Evolutionary conservation across 345 rosid genomes (phyloP).

Genomic region (Populus davidiana): DNA sequence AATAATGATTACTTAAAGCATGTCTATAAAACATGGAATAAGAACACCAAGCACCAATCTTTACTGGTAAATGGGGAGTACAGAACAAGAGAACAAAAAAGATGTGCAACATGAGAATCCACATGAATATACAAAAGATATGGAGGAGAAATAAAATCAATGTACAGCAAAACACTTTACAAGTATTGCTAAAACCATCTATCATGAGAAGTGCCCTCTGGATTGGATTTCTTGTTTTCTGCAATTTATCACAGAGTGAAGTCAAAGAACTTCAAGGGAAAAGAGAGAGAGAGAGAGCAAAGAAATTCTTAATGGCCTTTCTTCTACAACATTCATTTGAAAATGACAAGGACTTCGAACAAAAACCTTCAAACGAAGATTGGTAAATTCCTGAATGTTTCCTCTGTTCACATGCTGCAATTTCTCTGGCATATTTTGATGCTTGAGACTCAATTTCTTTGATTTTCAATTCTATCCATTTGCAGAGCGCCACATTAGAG

Average conservation of each 20-base stretch:
- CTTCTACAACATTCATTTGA: slow-evolving; percentile 45
- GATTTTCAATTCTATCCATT: slow-evolving; percentile 77
- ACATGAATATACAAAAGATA: not conserved
- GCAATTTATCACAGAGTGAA: slow-evolving; percentile 24
- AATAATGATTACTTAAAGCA: slow-evolving; percentile 2
- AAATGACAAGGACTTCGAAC: slow-evolving; percentile 63
- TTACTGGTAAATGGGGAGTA: not conserved
- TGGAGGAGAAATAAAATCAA: slow-evolving; percentile 5
- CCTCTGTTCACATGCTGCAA: slow-evolving; percentile 44
- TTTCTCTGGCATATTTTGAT: slow-evolving; percentile 52
- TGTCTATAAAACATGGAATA: not conserved
- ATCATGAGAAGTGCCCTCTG: slow-evolving; percentile 47
- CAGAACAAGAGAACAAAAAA: not conserved
- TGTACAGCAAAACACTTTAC: slow-evolving; percentile 16
- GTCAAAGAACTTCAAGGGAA: not conserved
- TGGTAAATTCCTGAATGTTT: slow-evolving; percentile 43
- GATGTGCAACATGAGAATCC: not conserved
- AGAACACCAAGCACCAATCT: not conserved
- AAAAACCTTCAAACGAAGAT: slow-evolving; percentile 46
- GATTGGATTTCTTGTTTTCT: slow-evolving; percentile 66
- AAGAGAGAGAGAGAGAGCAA: not conserved
- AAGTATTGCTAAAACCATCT: slow-evolving; percentile 60
- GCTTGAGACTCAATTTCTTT: slow-evolving; percentile 69
- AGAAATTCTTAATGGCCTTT: slow-evolving; percentile 45
- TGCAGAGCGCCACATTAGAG: slow-evolving; percentile 93